Conservation (phyloP, 495 filamentous ascomycete species). For the Friedmanniomyces endolithicus region DNA sequence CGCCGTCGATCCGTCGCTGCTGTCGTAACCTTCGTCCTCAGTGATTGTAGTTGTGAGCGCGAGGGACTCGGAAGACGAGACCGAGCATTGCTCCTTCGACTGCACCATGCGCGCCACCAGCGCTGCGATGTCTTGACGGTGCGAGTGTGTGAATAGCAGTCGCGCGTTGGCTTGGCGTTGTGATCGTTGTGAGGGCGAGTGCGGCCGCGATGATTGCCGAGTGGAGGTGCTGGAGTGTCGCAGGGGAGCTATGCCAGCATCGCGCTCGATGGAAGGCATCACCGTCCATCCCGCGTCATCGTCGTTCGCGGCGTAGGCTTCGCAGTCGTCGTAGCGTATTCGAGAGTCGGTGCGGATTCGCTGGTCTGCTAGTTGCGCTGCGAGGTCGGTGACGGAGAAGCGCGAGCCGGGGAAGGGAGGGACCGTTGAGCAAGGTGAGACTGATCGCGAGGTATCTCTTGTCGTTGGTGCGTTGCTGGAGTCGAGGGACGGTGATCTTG, state of each 20-base stretch:
- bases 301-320: conserved; percentile 14
- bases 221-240: not conserved
- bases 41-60: not conserved
- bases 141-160: conserved; percentile 3
- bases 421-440: conserved; percentile 13
- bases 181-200: conserved; percentile 4
- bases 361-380: conserved; percentile 4
- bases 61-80: not conserved
- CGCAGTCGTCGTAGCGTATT: conserved; percentile 15
- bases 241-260: not conserved
- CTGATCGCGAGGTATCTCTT: conserved; percentile 9
- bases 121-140: conserved; percentile 7
- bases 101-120: conserved; percentile 13
- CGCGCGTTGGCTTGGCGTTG: conserved; percentile 13
- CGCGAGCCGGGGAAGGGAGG: not conserved
- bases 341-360: conserved; percentile 1
- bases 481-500: conserved; percentile 7
- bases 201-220: conserved; percentile 1
- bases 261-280: not conserved
- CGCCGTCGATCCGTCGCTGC: conserved; percentile 3
- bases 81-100: conserved; percentile 10
- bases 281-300: conserved; percentile 13
- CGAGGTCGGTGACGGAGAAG: conserved; percentile 14
- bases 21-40: conserved; percentile 8
- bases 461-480: conserved; percentile 10